These are phyloP conservation scores for Apiospora phragmitis DNA, from an alignment of 2,329 filamentous ascomycete species.

Conservation along the genomic window DNA sequence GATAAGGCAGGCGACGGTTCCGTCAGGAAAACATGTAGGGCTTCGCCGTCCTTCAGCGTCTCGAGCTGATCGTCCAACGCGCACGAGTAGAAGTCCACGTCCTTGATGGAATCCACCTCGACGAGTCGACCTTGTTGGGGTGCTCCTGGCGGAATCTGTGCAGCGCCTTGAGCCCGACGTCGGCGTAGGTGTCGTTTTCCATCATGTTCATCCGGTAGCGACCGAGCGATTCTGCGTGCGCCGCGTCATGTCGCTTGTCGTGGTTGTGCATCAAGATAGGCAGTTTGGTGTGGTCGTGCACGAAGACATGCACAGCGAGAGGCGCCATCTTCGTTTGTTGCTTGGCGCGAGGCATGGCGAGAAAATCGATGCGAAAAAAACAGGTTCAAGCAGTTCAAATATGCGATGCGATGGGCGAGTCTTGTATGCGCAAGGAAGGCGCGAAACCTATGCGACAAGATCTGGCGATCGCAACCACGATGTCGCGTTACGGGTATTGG, in stretches of 20 bases:
- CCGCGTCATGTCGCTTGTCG: not conserved
- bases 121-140: not conserved
- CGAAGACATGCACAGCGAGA: not conserved
- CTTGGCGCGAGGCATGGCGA: not conserved
- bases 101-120: not conserved
- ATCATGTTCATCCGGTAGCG: conserved; percentile 1
- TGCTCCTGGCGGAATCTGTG: not conserved
- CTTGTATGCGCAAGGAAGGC: not conserved
- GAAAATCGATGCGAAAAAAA: not conserved
- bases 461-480: not conserved
- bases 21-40: not conserved
- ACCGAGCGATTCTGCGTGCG: not conserved
- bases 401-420: not conserved
- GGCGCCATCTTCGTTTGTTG: not conserved
- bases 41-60: not conserved
- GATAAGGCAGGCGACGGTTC: not conserved
- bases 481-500: not conserved
- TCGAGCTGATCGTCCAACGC: not conserved
- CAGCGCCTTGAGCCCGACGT: not conserved
- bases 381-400: not conserved
- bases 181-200: not conserved
- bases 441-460: not conserved
- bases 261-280: not conserved
- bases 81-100: not conserved
- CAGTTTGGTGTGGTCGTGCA: not conserved